phyloP scores from a whole-genome alignment of 2,329 filamentous ascomycete genomes.

The Coleophoma eucalyptorum region DNA sequence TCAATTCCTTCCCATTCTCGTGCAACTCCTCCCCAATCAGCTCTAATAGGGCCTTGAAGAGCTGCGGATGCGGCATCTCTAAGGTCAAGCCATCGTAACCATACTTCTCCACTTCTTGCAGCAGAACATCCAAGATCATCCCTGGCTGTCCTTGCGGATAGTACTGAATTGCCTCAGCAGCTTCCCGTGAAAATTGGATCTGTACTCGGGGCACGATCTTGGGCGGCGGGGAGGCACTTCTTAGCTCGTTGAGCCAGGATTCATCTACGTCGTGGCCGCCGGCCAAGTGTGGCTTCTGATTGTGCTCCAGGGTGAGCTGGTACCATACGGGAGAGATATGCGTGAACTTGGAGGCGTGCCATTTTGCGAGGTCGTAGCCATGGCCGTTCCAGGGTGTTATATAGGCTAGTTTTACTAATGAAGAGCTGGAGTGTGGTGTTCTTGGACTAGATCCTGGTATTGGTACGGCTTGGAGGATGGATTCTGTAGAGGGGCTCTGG shows the following conservation, averaged over 20 bases:
- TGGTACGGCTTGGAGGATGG: not conserved
- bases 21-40: conserved; percentile 1
- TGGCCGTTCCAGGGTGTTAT: conserved; percentile 2
- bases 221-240: not conserved
- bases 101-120: not conserved
- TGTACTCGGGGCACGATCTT: conserved; percentile 2
- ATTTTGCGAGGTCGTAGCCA: conserved; percentile 1
- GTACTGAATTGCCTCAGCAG: not conserved
- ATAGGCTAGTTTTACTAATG: conserved; percentile 1
- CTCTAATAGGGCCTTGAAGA: not conserved
- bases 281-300: not conserved
- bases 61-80: not conserved
- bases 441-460: not conserved
- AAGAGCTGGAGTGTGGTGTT: not conserved
- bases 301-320: not conserved
- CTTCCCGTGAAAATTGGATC: conserved; percentile 2
- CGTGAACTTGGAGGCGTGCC: conserved; percentile 1
- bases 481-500: not conserved
- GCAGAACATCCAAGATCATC: not conserved
- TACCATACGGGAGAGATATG: conserved; percentile 3
- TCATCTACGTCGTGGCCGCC: conserved; percentile 1
- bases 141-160: not conserved
- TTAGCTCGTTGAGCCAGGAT: conserved; percentile 1
- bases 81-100: conserved; percentile 1
- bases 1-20: not conserved